Evolutionary conservation across 768 basidiomycete genomes (phyloP).

Genomic region (Rossbeevera mucosa): DNA sequence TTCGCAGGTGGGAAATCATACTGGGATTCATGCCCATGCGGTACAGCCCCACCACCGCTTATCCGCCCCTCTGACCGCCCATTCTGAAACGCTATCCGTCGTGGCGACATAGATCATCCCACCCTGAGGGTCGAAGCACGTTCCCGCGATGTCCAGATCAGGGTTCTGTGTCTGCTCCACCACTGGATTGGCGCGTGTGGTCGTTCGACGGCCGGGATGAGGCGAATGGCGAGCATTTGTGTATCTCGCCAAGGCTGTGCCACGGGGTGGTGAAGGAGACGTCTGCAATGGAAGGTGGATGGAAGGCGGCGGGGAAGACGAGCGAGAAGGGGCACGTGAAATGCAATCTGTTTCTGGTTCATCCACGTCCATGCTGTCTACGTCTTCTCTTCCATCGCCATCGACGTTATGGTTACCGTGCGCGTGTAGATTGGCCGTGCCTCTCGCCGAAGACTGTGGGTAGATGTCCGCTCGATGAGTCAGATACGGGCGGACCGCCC

Average conservation of each 20-base stretch:
- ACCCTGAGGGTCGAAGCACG: conserved; percentile 70
- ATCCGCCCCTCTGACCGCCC: conserved; percentile 66
- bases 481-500: conserved; percentile 39
- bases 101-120: conserved; percentile 66
- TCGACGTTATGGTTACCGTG: conserved; percentile 21
- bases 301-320: conserved; percentile 45
- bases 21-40: conserved; percentile 38
- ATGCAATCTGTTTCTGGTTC: conserved; percentile 51
- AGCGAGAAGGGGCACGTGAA: conserved; percentile 46
- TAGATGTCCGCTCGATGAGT: conserved; percentile 22
- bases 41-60: conserved; percentile 68
- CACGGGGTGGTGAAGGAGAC: conserved; percentile 19
- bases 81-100: conserved; percentile 66
- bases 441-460: conserved; percentile 19
- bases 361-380: conserved; percentile 47
- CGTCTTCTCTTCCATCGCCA: conserved; percentile 31
- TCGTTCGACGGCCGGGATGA: conserved; percentile 17
- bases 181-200: conserved; percentile 6
- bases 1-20: not conserved
- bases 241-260: conserved; percentile 16
- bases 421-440: conserved; percentile 8
- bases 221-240: conserved; percentile 17
- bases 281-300: conserved; percentile 27
- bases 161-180: conserved; percentile 14
- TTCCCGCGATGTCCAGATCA: conserved; percentile 58